Evolutionary conservation across 371 early-diverging fungal species (phyloP), one percentile per base, ranked within the genome.

Genomic region (Nosema granulosis): DNA sequence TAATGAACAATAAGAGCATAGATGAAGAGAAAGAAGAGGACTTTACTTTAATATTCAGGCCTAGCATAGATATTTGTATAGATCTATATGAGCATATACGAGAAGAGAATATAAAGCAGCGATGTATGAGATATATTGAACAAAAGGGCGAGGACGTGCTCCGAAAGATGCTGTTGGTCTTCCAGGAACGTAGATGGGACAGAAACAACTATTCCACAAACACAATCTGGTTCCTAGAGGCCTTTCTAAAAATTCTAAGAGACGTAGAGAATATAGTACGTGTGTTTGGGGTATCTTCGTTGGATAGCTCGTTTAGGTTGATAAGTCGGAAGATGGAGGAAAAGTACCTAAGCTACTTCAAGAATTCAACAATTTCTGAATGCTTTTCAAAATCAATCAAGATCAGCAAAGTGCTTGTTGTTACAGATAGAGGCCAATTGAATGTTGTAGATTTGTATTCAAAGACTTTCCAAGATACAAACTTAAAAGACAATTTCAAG

Each of bases 11-110:
- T 3, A 62, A 37, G n/a, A 22, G 43, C 16, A 18, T 62, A 16
- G 35, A 74, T 26, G 37, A 38, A 28, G 32, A 0, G 20, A 58
- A 37, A n/a, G 37, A 52, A 16, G 67, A 37, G 20, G 61, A 37
- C 13, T 74, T 74, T 29, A 65, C 57, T n/a, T 38, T 29, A 38
- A 51, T 74, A 11, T 63, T 65, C 31, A 38, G 37, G 26, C 56
- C 67, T 24, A 38, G 52, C 18, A 65, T 65, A 22, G 74, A 67
- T 29, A 50, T 65, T 12, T 59, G 24, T 9, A 49, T 54, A 26
- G 52, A 74, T 49, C 29, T 62, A 18, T 37, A 56, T 28, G 63
- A 65, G 31, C 52, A 62, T 65, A 32, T 35, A 3, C 24, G 28
- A 18, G 63, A 24, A 16, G 34, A 28, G 1, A 11, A 6, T n/a